Evolutionary conservation across 108 stramenopile genomes (phyloP).

Genomic region (Bacterosira constricta): DNA sequence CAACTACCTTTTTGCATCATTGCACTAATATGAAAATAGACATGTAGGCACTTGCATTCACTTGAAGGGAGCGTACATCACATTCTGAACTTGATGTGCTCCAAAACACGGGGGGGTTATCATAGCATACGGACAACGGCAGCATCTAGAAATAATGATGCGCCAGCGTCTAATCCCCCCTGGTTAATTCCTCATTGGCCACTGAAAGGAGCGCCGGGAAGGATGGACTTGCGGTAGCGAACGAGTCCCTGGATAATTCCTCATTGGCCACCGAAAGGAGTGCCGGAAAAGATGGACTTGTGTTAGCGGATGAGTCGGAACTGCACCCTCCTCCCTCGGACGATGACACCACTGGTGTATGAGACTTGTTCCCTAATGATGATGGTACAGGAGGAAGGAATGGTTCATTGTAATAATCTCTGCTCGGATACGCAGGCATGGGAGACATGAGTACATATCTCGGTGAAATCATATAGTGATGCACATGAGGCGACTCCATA

Average conservation of each 20-base stretch:
- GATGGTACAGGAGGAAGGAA: constrained; percentile 1
- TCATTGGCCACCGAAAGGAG: constrained; percentile 23
- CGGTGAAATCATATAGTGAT: constrained; percentile 38
- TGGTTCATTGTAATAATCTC: background rate
- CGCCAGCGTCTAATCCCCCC: constrained; percentile 7
- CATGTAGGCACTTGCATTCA: no score
- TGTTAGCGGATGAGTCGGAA: constrained; percentile 31
- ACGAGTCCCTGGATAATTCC: constrained; percentile 14
- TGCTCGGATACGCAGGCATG: constrained; percentile 3
- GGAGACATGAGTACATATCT: constrained; percentile 51
- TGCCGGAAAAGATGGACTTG: constrained; percentile 20
- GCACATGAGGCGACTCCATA: constrained; percentile 27
- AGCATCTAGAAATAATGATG: no score
- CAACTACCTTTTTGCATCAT: no score
- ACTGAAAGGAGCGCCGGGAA: constrained; percentile 29
- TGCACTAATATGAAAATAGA: no score
- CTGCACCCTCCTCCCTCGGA: constrained; percentile 7
- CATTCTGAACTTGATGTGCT: no score
- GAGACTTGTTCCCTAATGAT: constrained; percentile 1
- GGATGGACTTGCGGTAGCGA: constrained; percentile 34
- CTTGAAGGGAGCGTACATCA: no score
- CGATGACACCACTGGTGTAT: constrained; percentile 3
- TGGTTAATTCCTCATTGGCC: constrained; percentile 16
- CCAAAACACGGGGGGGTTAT: no score
- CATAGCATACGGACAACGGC: no score